Conservation (phyloP, 2,329 filamentous ascomycete genomes). For the Tolypocladium endophyticum region DNA sequence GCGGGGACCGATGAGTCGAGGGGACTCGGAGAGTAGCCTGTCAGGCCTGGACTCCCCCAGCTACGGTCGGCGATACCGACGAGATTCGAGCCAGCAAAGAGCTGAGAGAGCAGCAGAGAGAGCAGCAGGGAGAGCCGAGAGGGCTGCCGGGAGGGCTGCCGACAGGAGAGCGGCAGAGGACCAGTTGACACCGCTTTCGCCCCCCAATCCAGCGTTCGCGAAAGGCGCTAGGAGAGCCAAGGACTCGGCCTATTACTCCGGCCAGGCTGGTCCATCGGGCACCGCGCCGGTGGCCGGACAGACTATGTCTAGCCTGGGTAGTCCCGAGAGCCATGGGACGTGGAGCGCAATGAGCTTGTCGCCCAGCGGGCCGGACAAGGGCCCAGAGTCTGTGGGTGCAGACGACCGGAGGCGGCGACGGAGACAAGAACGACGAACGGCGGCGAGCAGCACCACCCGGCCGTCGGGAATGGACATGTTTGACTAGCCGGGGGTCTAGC, state of each 20-base stretch:
- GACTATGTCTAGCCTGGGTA: conserved; percentile 37
- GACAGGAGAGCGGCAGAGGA: conserved; percentile 31
- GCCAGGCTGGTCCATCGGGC: conserved; percentile 33
- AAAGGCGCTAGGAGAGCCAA: conserved; percentile 38
- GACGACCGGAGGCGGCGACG: conserved; percentile 45
- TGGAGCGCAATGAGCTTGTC: conserved; percentile 43
- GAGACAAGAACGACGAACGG: conserved; percentile 41
- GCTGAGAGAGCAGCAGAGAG: background rate
- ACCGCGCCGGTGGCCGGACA: conserved; percentile 24
- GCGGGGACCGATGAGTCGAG: conserved; percentile 28
- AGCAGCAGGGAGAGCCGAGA: conserved; percentile 4
- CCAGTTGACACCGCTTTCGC: conserved; percentile 35
- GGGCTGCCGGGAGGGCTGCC: conserved; percentile 35
- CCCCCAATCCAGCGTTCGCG: conserved; percentile 47
- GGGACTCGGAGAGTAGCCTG: conserved; percentile 43
- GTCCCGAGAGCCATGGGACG: conserved; percentile 38
- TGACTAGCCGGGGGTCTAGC: conserved; percentile 13
- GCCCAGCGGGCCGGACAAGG: conserved; percentile 27
- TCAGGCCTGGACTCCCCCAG: conserved; percentile 45
- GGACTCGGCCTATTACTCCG: conserved; percentile 53
- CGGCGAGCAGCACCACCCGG: conserved; percentile 22
- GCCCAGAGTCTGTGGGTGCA: conserved; percentile 23
- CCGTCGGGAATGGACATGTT: conserved; percentile 26
- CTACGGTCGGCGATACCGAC: conserved; percentile 37
- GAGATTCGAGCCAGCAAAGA: conserved; percentile 33